Evolutionary conservation across 1,284 basidiomycete species (phyloP), one percentile per base, ranked within the genome.

Genomic region (Moniliella sp.): DNA sequence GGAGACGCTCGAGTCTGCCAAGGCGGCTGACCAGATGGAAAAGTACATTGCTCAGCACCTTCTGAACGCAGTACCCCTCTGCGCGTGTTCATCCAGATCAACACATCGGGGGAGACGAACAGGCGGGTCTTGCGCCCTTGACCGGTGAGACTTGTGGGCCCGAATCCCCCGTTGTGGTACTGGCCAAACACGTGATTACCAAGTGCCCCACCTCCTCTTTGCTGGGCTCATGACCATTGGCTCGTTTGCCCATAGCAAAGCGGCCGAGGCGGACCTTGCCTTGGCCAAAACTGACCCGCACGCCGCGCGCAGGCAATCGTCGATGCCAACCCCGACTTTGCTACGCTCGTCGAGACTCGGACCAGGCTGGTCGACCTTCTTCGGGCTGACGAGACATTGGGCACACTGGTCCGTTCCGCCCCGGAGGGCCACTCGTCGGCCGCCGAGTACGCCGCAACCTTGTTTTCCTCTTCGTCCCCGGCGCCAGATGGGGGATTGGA

Each of bases 211-310:
- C 12, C 67, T 97, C 19, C 68, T 67, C 12, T 63, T 97, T 2
- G 70, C 74, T 26, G 91, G 88, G 3, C 64, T 97, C 25, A 97
- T 97, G 88, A 94, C 88, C 0, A 97, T 97, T 48, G 88, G 91
- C 1, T 73, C 82, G 3, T 68, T 46, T 5, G 31, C 39, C 14
- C 49, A 55, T 35, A 51, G 48, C 30, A 33, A n/a, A n/a, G n/a
- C n/a, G n/a, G n/a, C n/a, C n/a, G n/a, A n/a, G n/a, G n/a, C n/a
- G n/a, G n/a, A n/a, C n/a, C 39, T 8, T 34, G 25, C 13, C 40
- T 37, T 9, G 28, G 28, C 13, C 27, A 23, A 10, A 15, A 34
- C 1, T 32, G 78, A 34, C 68, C 73, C 27, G 69, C 74, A 37
- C 81, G 78, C 1, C 67, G 76, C 11, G 48, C 57, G 31, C 63